These are phyloP conservation scores for Abrus precatorius DNA, from an alignment of 306 rosid species.

Conservation along the genomic window DNA sequence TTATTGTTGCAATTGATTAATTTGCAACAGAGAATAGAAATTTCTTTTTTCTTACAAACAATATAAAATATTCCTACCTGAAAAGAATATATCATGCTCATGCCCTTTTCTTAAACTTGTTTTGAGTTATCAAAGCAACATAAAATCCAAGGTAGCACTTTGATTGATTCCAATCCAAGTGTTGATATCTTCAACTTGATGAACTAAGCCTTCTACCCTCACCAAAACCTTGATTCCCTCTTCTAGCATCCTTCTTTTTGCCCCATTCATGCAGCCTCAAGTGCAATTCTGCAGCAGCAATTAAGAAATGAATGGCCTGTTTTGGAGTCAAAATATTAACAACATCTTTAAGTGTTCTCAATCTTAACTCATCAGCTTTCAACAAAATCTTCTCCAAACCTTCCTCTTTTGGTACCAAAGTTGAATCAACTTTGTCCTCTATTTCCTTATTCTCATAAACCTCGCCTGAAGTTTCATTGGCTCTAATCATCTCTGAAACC, in stretches of 20 bases:
- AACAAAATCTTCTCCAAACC: slow-evolving; percentile 56
- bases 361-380: slow-evolving; percentile 63
- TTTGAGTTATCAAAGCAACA: background rate
- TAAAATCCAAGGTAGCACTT: slow-evolving; percentile 9
- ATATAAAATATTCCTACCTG: background rate
- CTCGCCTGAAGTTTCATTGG: background rate
- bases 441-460: slow-evolving; percentile 15
- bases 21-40: background rate
- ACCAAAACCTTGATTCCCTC: background rate
- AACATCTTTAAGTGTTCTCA: slow-evolving; percentile 53
- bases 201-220: background rate
- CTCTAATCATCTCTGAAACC: slow-evolving; percentile 49
- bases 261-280: slow-evolving; percentile 79
- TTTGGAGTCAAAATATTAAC: slow-evolving; percentile 51
- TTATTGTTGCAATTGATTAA: slow-evolving; percentile 9
- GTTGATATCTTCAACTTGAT: slow-evolving; percentile 2
- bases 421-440: slow-evolving; percentile 48
- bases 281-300: slow-evolving; percentile 71
- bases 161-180: slow-evolving; percentile 24
- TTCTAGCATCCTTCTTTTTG: slow-evolving; percentile 53
- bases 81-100: background rate
- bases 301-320: slow-evolving; percentile 66
- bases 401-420: slow-evolving; percentile 51
- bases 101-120: background rate
- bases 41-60: no score